A percentile compares a stretch with the other conserved stretches of the same genome.
Evolutionary conservation across 2,329 filamentous ascomycete species (phyloP).

Genomic region (Colletotrichum tofieldiae): DNA sequence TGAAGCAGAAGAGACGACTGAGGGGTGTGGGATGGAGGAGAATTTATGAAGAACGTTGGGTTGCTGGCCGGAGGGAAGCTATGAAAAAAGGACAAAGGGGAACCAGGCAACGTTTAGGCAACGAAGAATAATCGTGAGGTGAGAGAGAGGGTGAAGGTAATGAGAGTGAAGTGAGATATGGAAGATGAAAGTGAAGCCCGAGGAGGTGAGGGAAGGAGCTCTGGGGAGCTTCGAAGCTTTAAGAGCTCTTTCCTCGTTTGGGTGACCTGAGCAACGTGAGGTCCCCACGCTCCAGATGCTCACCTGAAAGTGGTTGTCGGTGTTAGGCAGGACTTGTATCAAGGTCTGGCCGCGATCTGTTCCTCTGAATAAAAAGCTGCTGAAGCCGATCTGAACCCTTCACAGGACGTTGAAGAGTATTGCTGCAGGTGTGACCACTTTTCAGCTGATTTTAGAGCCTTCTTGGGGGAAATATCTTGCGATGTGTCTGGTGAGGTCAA

Average conservation of each 20-base stretch:
- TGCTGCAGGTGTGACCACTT: fast-evolving
- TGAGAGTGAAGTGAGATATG: conserved; percentile 1
- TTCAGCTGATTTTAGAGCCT: neutral
- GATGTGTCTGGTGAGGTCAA: neutral
- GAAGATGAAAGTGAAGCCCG: conserved; percentile 8
- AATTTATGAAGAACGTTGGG: neutral
- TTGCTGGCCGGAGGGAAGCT: neutral
- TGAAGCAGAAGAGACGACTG: conserved; percentile 9
- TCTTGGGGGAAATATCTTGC: neutral
- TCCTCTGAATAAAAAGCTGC: neutral
- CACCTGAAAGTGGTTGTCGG: conserved; percentile 34
- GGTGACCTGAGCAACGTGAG: conserved; percentile 39
- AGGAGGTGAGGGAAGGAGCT: conserved; percentile 30
- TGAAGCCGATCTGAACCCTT: neutral
- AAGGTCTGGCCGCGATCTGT: neutral
- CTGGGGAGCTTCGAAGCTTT: conserved; percentile 30
- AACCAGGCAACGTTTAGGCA: neutral
- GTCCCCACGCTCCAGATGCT: conserved; percentile 36
- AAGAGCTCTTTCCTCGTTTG: conserved; percentile 42
- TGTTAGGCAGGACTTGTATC: conserved; percentile 35
- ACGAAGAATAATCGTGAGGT: neutral
- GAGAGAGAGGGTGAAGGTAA: neutral
- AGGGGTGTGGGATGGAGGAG: neutral
- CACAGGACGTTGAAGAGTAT: fast-evolving
- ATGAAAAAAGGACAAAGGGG: neutral